A percentile compares a stretch with the other conserved stretches of the same genome.
These are phyloP conservation scores for Boletus reticuloceps DNA, from an alignment of 768 basidiomycete species.

Conservation along the genomic window DNA sequence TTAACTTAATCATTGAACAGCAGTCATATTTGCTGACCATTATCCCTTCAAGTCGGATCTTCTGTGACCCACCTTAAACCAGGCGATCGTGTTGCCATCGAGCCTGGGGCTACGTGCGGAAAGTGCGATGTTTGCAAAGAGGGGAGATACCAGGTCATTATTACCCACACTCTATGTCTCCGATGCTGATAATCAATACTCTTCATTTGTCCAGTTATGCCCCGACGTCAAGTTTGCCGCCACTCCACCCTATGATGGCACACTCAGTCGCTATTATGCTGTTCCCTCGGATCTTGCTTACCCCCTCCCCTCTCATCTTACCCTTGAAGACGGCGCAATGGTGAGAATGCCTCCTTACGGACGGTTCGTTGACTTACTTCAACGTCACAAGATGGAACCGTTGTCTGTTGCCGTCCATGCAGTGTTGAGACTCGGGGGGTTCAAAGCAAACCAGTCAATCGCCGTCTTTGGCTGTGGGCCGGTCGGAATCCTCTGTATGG, in stretches of 20 bases:
- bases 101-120: conserved; percentile 86
- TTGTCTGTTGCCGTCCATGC: conserved; percentile 91
- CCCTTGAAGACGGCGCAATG: conserved; percentile 94
- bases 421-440: conserved; percentile 68
- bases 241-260: conserved; percentile 92
- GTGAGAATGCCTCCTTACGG: conserved; percentile 35
- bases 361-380: not conserved
- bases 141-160: conserved; percentile 74
- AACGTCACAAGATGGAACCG: conserved; percentile 74
- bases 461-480: conserved; percentile 90
- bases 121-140: conserved; percentile 81
- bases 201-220: conserved; percentile 57
- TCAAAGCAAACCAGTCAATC: conserved; percentile 74
- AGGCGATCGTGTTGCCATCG: conserved; percentile 89
- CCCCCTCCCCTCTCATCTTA: conserved; percentile 76
- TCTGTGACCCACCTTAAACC: conserved; percentile 72
- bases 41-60: conserved; percentile 54
- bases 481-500: conserved; percentile 87
- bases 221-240: conserved; percentile 86
- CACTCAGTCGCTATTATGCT: conserved; percentile 81
- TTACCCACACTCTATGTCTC: not conserved
- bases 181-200: not conserved
- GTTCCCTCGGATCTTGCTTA: conserved; percentile 86
- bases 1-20: not conserved
- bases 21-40: not conserved